Percentiles rank a stretch among this genome's conserved stretches.
Evolutionary conservation across 345 rosid species (phyloP).

Genomic region (Corymbia maculata): DNA sequence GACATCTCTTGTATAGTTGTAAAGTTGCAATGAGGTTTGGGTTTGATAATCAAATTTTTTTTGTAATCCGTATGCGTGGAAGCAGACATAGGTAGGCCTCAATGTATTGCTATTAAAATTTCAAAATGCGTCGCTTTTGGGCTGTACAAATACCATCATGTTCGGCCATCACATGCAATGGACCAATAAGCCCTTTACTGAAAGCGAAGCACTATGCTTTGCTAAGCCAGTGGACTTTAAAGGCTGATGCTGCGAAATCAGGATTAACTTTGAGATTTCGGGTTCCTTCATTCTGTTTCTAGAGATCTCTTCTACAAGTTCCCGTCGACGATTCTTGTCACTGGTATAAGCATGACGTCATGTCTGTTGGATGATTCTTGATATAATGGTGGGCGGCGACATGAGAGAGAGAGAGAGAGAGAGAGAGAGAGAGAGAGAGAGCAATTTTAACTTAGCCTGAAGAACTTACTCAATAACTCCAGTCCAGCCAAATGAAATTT

Average conservation of each 20-base stretch:
- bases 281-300: neutral
- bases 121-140: neutral
- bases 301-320: neutral
- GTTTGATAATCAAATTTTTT: neutral
- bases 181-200: neutral
- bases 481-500: neutral
- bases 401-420: neutral
- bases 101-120: neutral
- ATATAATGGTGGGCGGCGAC: neutral
- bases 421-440: neutral
- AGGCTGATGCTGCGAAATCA: neutral
- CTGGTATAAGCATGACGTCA: neutral
- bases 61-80: neutral
- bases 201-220: neutral
- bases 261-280: neutral
- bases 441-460: neutral
- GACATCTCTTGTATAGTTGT: conserved; percentile 93
- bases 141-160: neutral
- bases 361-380: neutral
- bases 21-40: conserved; percentile 28
- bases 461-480: neutral
- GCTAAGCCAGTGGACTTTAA: neutral
- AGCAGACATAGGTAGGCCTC: neutral
- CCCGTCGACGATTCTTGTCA: neutral
- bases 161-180: neutral